Percentiles rank a stretch among this genome's conserved stretches.
Evolutionary conservation across 169 alveolate genomes (phyloP).

Genomic region (Babesia gibsoni): DNA sequence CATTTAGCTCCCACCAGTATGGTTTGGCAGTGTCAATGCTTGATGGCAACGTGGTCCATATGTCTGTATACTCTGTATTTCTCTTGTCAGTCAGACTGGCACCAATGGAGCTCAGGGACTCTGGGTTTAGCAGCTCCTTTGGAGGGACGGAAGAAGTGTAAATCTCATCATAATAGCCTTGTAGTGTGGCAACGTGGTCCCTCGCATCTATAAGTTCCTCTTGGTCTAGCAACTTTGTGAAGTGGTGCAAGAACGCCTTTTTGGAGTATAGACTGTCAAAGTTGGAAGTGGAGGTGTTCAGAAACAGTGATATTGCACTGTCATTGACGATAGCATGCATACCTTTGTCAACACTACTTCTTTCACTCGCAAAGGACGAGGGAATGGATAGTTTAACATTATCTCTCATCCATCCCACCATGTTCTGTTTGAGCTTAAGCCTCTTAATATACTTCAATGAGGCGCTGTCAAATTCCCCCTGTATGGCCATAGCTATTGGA

Average conservation of each 20-base stretch:
- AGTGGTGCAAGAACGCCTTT: constrained; percentile 58
- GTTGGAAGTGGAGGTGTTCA: constrained; percentile 14
- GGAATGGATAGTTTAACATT: constrained; percentile 5
- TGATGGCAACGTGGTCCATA: constrained; percentile 11
- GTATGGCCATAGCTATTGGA: constrained; percentile 42
- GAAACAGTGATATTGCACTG: constrained; percentile 25
- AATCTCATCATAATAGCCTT: background rate
- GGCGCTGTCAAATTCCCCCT: background rate
- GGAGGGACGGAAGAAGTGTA: constrained; percentile 7
- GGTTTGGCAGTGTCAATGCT: background rate
- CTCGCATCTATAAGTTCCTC: constrained; percentile 21
- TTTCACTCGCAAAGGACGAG: background rate
- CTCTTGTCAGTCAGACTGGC: background rate
- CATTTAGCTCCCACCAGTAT: constrained; percentile 28
- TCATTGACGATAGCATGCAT: constrained; percentile 29
- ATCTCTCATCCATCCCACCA: constrained; percentile 52
- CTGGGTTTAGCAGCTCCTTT: background rate
- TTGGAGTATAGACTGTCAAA: constrained; percentile 33
- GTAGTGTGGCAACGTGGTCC: constrained; percentile 1
- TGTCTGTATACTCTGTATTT: background rate
- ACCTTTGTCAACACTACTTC: background rate
- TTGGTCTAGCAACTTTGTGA: constrained; percentile 9
- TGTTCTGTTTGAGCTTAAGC: constrained; percentile 30
- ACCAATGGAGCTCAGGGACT: background rate
- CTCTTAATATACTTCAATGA: constrained; percentile 9